Conservation (phyloP, 2,329 filamentous ascomycete genomes). For the Blastomyces gilchristii region DNA sequence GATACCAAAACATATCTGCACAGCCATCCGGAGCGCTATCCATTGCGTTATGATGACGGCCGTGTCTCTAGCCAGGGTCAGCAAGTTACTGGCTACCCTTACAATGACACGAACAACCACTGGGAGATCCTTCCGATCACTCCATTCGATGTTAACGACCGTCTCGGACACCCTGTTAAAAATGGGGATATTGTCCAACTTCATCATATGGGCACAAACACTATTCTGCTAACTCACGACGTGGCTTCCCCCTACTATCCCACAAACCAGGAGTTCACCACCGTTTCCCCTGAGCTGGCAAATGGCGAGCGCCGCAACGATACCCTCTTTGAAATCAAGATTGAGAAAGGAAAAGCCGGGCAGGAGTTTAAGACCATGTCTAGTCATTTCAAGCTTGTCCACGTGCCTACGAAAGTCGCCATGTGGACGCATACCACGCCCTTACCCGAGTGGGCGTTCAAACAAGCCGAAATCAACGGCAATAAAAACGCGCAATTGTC, state of each 20-base stretch:
- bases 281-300: slow-evolving; percentile 61
- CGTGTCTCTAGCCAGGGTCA: slow-evolving; percentile 95
- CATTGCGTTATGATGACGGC: slow-evolving; percentile 91
- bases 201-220: slow-evolving; percentile 75
- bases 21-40: slow-evolving; percentile 81
- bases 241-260: slow-evolving; percentile 93
- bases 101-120: slow-evolving; percentile 97
- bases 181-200: slow-evolving; percentile 82
- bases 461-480: slow-evolving; percentile 97
- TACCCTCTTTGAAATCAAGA: slow-evolving; percentile 82
- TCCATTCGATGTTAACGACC: slow-evolving; percentile 43
- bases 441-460: slow-evolving; percentile 93
- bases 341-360: slow-evolving; percentile 70
- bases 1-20: slow-evolving; percentile 95
- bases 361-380: slow-evolving; percentile 86
- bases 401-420: slow-evolving; percentile 88
- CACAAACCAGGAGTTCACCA: slow-evolving; percentile 98
- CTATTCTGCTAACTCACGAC: slow-evolving; percentile 82
- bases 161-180: slow-evolving; percentile 55
- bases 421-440: slow-evolving; percentile 98
- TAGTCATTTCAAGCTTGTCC: slow-evolving; percentile 90
- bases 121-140: slow-evolving; percentile 79
- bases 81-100: slow-evolving; percentile 95
- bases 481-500: slow-evolving; percentile 89
- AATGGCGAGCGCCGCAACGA: slow-evolving; percentile 69